Base-by-base conservation (phyloP, 73 alveolate genomes). In the Paramecium tetraurelia region DNA sequence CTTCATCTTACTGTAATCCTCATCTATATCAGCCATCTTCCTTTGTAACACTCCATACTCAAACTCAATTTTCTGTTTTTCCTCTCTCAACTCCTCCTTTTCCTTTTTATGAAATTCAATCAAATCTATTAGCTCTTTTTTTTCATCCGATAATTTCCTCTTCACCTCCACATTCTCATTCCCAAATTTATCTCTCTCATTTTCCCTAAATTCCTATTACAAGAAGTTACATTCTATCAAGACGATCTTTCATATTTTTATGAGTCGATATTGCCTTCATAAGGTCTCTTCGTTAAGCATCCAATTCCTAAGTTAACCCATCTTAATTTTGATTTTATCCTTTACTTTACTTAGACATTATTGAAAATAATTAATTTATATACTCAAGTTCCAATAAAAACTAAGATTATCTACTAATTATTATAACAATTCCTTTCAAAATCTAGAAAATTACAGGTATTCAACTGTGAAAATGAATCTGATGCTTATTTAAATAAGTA, bases 1-100 rank as follows among this genome's bases (percentile, higher is more conserved):
- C 50, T 12, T 63, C 21, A 31, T 27, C 84, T 27, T 71, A 41
- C 92, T 89, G 11, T 89, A 41, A 70, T 70, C 92, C 29, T 89
- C 90, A 36, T 70, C 87, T n/a, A 89, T 50, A 33, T 89, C 94
- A 41, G 71, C 94, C 77, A 89, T 48, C 29, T 89, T 83, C 46
- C 71, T 69, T 24, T 71, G 35, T 22, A 83, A 46, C 14, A 70
- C 75, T 11, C 75, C 84, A 70, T 89, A 71, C 59, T 89, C 94
- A 35, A 70, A 89, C 77, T 89, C 94, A 12, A 83, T 83, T 59
- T 36, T 89, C 40, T 89, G 29, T 50, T 89, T 89, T 24, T 89
- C 94, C 40, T 68, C 87, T n/a, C 84, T 71, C 14, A 89, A 72
- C 21, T 89, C 77, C 21, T 68, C 94, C 20, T 59, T 89, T 89